A percentile compares a stretch with the other conserved stretches of the same genome.
Evolutionary conservation across 164 flowering plant genomes (phyloP).

Genomic region (Piper betle): DNA sequence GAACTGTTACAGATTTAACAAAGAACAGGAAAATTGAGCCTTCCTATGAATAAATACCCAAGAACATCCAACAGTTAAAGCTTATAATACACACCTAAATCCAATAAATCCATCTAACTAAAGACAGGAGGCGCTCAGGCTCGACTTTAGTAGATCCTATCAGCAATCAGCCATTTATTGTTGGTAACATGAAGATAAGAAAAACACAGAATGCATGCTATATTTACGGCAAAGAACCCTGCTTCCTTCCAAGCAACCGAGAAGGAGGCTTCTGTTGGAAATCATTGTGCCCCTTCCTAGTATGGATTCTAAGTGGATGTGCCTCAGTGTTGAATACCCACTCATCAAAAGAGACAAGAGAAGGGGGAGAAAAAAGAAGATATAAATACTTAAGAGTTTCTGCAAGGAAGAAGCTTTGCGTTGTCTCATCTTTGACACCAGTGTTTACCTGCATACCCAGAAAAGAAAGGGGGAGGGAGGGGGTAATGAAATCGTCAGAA

Average conservation of each 20-base stretch:
- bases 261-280: conserved; percentile 27
- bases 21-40: no score
- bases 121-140: background rate
- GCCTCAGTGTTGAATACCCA: conserved; percentile 99
- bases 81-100: background rate
- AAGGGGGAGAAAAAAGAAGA: conserved; percentile 77
- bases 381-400: conserved; percentile 89
- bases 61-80: no score
- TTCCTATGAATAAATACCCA: no score
- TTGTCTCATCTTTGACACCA: conserved; percentile 86
- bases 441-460: conserved; percentile 42
- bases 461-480: background rate
- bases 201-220: background rate
- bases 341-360: conserved; percentile 66
- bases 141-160: background rate
- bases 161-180: background rate
- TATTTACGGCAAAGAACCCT: conserved; percentile 23
- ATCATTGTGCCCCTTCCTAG: conserved; percentile 18
- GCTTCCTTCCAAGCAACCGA: conserved; percentile 46
- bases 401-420: conserved; percentile 98
- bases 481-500: no score
- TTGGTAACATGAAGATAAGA: background rate
- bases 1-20: no score
- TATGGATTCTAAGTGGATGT: conserved; percentile 69
- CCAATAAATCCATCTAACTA: background rate